phyloP scores from a whole-genome alignment of 1,139 yeast genomes.

The Candida dubliniensis region DNA sequence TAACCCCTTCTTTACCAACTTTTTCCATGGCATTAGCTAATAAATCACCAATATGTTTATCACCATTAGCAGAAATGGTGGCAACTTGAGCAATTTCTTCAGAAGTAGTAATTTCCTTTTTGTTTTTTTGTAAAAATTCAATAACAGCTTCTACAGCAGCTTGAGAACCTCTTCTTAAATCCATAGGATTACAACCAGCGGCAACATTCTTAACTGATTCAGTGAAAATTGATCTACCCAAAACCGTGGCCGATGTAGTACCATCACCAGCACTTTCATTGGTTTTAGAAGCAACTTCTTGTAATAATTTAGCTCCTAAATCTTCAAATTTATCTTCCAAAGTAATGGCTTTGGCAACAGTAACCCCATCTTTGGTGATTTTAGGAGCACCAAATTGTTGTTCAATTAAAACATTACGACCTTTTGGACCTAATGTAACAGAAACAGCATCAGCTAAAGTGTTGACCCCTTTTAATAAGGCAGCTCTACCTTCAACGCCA shows the following conservation, averaged over 20 bases:
- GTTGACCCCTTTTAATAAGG: constrained; percentile 92
- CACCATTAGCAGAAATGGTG: constrained; percentile 98
- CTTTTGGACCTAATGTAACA: constrained; percentile 97
- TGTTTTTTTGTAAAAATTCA: constrained; percentile 81
- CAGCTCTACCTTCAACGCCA: constrained; percentile 99
- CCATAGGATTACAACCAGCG: constrained; percentile 99
- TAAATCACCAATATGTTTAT: constrained; percentile 87
- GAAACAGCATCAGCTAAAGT: constrained; percentile 96
- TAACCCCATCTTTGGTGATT: constrained; percentile 99
- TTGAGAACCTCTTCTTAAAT: constrained; percentile 96
- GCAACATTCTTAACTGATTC: constrained; percentile 98
- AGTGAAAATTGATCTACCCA: constrained; percentile 95
- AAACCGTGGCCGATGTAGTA: constrained; percentile 96
- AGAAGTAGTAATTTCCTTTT: constrained; percentile 94
- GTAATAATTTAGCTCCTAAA: constrained; percentile 93
- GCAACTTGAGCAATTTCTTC: constrained; percentile 99
- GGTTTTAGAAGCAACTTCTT: constrained; percentile 97
- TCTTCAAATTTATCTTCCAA: constrained; percentile 94
- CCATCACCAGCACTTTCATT: constrained; percentile 99
- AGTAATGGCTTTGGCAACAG: constrained; percentile 88
- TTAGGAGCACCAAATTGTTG: constrained; percentile 97
- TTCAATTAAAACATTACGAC: constrained; percentile 95
- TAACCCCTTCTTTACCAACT: constrained; percentile 99
- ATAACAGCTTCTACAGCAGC: constrained; percentile 98
- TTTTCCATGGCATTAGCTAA: constrained; percentile 98